Percentiles rank a stretch among this genome's conserved stretches.
Conservation (phyloP, 2,329 filamentous ascomycete genomes). For the Pseudogymnoascus sp. region DNA sequence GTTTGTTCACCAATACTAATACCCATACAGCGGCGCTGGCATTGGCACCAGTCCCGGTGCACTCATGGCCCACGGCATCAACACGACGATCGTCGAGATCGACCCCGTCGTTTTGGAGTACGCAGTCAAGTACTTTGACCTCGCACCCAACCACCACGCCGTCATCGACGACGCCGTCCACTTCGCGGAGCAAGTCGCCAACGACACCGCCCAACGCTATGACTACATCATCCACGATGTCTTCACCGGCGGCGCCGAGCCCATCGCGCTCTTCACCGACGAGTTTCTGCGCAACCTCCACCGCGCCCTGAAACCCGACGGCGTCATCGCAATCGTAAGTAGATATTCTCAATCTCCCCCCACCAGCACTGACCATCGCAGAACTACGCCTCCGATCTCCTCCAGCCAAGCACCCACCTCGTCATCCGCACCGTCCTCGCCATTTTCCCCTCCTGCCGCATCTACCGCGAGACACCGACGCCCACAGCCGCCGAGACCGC, state of each 20-base stretch:
- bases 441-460: slow-evolving; percentile 82
- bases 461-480: slow-evolving; percentile 71
- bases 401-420: slow-evolving; percentile 65
- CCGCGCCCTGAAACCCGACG: slow-evolving; percentile 64
- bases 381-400: slow-evolving; percentile 92
- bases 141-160: slow-evolving; percentile 69
- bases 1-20: slow-evolving; percentile 18
- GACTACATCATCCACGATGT: slow-evolving; percentile 97
- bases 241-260: slow-evolving; percentile 93
- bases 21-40: slow-evolving; percentile 61
- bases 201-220: slow-evolving; percentile 42
- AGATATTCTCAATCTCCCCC: background rate
- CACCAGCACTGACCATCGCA: slow-evolving; percentile 29
- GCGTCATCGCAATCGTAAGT: slow-evolving; percentile 79
- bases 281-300: slow-evolving; percentile 71
- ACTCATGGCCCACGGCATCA: slow-evolving; percentile 76
- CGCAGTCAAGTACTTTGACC: slow-evolving; percentile 72
- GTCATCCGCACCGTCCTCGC: slow-evolving; percentile 73
- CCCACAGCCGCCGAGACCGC: slow-evolving; percentile 41
- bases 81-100: slow-evolving; percentile 91
- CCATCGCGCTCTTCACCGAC: slow-evolving; percentile 75
- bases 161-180: slow-evolving; percentile 72
- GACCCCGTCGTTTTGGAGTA: slow-evolving; percentile 83
- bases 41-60: slow-evolving; percentile 88
- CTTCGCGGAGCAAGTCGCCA: slow-evolving; percentile 48